Conservation (phyloP, 2,329 filamentous ascomycete genomes). For the Fusarium tjaetaba region DNA sequence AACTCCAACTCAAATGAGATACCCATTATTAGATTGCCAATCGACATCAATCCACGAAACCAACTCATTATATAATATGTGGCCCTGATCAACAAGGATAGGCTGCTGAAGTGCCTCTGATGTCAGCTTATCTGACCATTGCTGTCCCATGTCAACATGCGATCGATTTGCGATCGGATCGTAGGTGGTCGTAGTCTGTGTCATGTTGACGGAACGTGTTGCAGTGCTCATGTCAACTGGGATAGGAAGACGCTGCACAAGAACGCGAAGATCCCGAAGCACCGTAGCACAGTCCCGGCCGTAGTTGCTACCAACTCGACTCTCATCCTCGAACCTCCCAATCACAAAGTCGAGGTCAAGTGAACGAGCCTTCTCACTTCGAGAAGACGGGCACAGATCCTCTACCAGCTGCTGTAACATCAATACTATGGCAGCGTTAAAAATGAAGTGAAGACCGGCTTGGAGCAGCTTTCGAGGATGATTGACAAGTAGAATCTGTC, state of each 20-base stretch:
- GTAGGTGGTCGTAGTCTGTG: conserved; percentile 27
- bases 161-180: conserved; percentile 32
- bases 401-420: conserved; percentile 57
- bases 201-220: conserved; percentile 1
- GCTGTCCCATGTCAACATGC: conserved; percentile 35
- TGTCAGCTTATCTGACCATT: conserved; percentile 34
- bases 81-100: conserved; percentile 45
- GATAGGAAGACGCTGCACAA: conserved; percentile 50
- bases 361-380: conserved; percentile 37
- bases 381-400: conserved; percentile 41
- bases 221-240: conserved; percentile 22
- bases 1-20: conserved; percentile 33
- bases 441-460: conserved; percentile 58
- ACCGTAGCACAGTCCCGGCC: conserved; percentile 52
- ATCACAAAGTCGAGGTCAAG: conserved; percentile 54
- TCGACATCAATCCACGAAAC: conserved; percentile 52
- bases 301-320: conserved; percentile 51
- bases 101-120: conserved; percentile 37
- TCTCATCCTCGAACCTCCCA: conserved; percentile 54
- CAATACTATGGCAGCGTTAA: conserved; percentile 61
- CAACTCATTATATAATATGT: conserved; percentile 50
- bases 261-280: conserved; percentile 50
- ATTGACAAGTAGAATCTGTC: conserved; percentile 51
- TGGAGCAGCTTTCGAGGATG: conserved; percentile 54
- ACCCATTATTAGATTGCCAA: conserved; percentile 46